Evolutionary conservation across 1,284 basidiomycete species (phyloP), one percentile per base, ranked within the genome.

Genomic region (Puccinia polysora): DNA sequence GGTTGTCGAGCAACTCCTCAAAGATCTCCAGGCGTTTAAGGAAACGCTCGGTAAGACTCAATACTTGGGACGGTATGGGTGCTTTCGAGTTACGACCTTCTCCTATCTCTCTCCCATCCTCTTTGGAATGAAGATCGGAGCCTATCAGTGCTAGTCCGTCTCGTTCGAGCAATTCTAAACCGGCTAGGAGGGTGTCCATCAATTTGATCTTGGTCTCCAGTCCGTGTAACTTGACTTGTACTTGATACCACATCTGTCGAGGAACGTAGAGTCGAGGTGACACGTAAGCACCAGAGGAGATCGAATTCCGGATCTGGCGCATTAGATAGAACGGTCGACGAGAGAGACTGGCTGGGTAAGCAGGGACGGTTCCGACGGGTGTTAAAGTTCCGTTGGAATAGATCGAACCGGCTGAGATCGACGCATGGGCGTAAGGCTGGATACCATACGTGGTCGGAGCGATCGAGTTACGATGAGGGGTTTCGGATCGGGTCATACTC

Each of bases 301-400:
- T 93, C 15, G 91, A 92, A 50, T 83, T 84, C 72, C 86, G 84
- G 25, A 96, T 81, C 36, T 91, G 84, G 65, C 84, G 84, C 87
- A 97, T 89, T 82, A 97, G 85, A 79, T 94, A 89, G 80, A 95
- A 96, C 5, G 93, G 91, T 75, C 91, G 88, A 71, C 77, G 63
- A 0, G 74, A 45, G 15, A 72, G 72, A 34, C 40, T 55, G 23
- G 59, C 73, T 40, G 63, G 55, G 64, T 47, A 59, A 14, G 56
- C 3, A 10, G 70, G 70, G 23, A 59, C 12, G 2, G 34, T 38
- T 59, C 56, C 56, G n/a, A 59, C 36, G 23, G 56, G 40, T 18
- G 53, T 20, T 49, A 40, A 4, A 34, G 40, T 60, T 55, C 59
- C 40, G 10, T n/a, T n/a, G n/a, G 68, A 1, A 59, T 59, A 59